A percentile compares a stretch with the other conserved stretches of the same genome.
Conservation (phyloP, 768 basidiomycete species). For the Trametes maxima region DNA sequence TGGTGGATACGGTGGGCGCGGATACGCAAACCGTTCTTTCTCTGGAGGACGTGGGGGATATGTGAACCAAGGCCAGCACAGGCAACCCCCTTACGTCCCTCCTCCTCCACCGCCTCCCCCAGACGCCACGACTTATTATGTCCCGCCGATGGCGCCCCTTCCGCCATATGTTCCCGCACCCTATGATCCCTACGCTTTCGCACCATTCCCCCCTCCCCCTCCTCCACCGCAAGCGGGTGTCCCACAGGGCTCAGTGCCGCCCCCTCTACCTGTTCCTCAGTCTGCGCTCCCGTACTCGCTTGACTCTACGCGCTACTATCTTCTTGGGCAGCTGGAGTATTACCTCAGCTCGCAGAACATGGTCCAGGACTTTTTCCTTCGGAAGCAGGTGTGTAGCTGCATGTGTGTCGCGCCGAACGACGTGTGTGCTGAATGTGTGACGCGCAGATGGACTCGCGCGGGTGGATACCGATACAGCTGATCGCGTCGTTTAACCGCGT, state of each 20-base stretch:
- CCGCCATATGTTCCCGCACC: slow-evolving; percentile 27
- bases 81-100: slow-evolving; percentile 26
- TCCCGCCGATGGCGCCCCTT: slow-evolving; percentile 16
- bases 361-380: slow-evolving; percentile 82
- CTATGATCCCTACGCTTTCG: slow-evolving; percentile 21
- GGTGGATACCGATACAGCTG: slow-evolving; percentile 83
- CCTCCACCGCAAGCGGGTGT: slow-evolving; percentile 29
- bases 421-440: slow-evolving; percentile 1
- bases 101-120: slow-evolving; percentile 29
- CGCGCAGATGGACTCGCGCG: slow-evolving; percentile 81
- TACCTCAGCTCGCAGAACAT: slow-evolving; percentile 91
- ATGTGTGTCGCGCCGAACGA: not conserved
- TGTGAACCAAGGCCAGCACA: slow-evolving; percentile 14
- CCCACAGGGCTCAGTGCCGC: slow-evolving; percentile 18
- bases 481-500: slow-evolving; percentile 91
- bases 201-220: slow-evolving; percentile 23
- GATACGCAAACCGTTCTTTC: slow-evolving; percentile 21
- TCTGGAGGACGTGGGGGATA: slow-evolving; percentile 21
- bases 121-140: slow-evolving; percentile 26
- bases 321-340: slow-evolving; percentile 88
- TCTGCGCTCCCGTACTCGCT: slow-evolving; percentile 54
- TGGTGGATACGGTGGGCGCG: slow-evolving; percentile 39
- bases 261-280: slow-evolving; percentile 49
- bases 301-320: slow-evolving; percentile 65
- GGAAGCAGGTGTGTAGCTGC: slow-evolving; percentile 62